Conservation (phyloP, 1,139 yeast genomes). For the Lodderomyces parapsilosis region DNA sequence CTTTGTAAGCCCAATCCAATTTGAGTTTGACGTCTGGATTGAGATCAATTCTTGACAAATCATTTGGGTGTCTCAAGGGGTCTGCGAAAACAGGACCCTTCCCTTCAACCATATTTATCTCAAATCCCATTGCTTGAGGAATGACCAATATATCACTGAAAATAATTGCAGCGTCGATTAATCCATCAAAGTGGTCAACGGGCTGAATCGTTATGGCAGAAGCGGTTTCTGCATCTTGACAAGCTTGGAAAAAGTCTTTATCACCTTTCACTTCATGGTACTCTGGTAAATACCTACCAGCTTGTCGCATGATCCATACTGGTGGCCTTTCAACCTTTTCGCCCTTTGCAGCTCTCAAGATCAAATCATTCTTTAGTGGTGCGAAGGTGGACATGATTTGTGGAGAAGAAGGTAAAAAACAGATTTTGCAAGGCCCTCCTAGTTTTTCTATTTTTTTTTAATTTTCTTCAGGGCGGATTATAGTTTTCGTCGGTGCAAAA, state of each 20-base stretch:
- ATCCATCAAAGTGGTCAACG: constrained; percentile 80
- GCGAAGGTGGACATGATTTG: constrained; percentile 48
- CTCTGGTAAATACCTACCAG: constrained; percentile 87
- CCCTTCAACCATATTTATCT: constrained; percentile 90
- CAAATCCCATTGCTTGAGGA: constrained; percentile 98
- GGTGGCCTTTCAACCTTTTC: constrained; percentile 96
- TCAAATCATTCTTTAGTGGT: constrained; percentile 80
- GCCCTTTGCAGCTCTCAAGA: constrained; percentile 78
- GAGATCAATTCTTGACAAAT: constrained; percentile 56
- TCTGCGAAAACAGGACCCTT: constrained; percentile 92
- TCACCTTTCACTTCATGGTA: constrained; percentile 85
- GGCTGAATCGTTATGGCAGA: constrained; percentile 96
- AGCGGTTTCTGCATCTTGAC: constrained; percentile 92
- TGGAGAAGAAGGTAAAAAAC: not conserved
- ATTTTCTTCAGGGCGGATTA: too few relatives aligned
- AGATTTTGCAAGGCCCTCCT: not conserved
- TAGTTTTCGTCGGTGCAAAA: too few relatives aligned
- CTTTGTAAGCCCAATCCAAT: constrained; percentile 91
- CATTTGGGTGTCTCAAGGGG: constrained; percentile 76
- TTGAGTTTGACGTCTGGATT: constrained; percentile 72
- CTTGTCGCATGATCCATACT: constrained; percentile 96
- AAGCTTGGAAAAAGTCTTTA: constrained; percentile 90
- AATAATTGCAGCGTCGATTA: constrained; percentile 94
- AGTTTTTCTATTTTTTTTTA: not conserved
- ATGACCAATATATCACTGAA: constrained; percentile 93